These are phyloP conservation scores for Ceratocystis harringtonii DNA, from an alignment of 2,329 filamentous ascomycete genomes.

Conservation along the genomic window DNA sequence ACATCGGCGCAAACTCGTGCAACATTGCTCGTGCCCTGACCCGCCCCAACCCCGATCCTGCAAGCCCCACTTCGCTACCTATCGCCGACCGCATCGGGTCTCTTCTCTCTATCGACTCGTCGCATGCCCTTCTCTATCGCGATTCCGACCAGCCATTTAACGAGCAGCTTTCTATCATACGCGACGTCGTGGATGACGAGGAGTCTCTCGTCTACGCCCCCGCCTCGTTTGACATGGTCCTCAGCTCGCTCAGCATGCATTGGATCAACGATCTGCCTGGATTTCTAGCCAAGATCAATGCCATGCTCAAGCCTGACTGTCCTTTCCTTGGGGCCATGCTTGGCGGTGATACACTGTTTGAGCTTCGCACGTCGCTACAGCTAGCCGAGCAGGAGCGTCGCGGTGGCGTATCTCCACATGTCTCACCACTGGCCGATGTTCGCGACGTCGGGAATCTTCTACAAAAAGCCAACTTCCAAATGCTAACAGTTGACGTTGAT, in stretches of 20 bases:
- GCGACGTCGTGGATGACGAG: constrained; percentile 59
- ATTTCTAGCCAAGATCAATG: constrained; percentile 70
- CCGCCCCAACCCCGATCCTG: constrained; percentile 48
- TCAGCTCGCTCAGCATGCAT: constrained; percentile 80
- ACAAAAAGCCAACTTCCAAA: constrained; percentile 78
- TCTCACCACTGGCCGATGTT: constrained; percentile 84
- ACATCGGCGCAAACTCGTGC: constrained; percentile 90
- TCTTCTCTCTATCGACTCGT: constrained; percentile 71
- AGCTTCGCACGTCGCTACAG: constrained; percentile 84
- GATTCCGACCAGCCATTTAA: constrained; percentile 66
- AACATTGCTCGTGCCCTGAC: constrained; percentile 77
- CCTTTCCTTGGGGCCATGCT: constrained; percentile 95
- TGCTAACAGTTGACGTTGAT: constrained; percentile 92
- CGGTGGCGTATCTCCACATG: constrained; percentile 81
- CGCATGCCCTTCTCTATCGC: constrained; percentile 60
- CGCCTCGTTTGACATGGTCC: constrained; percentile 71
- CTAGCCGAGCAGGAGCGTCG: constrained; percentile 79
- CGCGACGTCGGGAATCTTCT: constrained; percentile 79
- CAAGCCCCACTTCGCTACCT: constrained; percentile 45
- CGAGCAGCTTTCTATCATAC: constrained; percentile 51
- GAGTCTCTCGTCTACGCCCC: constrained; percentile 67
- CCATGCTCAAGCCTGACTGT: constrained; percentile 71
- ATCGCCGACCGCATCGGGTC: constrained; percentile 56
- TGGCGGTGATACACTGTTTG: constrained; percentile 84
- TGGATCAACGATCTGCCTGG: constrained; percentile 96